These are phyloP conservation scores for Pythium plurisporium DNA, from an alignment of 352 stramenopile species.

Conservation along the genomic window DNA sequence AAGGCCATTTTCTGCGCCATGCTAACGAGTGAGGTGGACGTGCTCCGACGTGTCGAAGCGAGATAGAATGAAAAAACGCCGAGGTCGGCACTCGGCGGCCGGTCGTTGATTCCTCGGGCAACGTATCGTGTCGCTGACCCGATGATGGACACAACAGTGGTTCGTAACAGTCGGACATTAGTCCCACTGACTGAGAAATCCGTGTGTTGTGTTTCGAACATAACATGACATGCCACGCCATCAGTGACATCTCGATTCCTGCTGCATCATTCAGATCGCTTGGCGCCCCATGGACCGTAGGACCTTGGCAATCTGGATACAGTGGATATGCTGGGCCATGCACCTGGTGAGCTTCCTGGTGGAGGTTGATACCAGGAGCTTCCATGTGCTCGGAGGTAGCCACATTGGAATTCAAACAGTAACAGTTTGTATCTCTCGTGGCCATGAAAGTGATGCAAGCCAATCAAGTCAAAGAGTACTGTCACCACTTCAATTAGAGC, in stretches of 20 bases:
- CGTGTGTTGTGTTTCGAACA: background rate
- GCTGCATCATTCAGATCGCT: too few relatives aligned
- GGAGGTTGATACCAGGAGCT: too few relatives aligned
- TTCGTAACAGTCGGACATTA: slow-evolving; percentile 17
- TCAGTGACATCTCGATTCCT: background rate
- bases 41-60: background rate
- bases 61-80: slow-evolving; percentile 1
- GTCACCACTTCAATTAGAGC: slow-evolving; percentile 8
- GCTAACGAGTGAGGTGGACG: background rate
- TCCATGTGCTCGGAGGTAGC: background rate
- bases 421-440: slow-evolving; percentile 14
- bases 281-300: background rate
- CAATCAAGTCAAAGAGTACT: slow-evolving; percentile 25
- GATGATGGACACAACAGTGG: slow-evolving; percentile 18
- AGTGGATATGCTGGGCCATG: too few relatives aligned
- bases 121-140: slow-evolving; percentile 13
- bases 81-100: background rate
- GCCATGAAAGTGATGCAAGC: slow-evolving; percentile 22
- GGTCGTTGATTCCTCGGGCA: slow-evolving; percentile 1
- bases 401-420: slow-evolving; percentile 4
- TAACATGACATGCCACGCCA: slow-evolving; percentile 1
- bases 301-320: too few relatives aligned
- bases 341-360: too few relatives aligned
- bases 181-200: background rate
- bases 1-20: slow-evolving; percentile 56